phyloP scores from a whole-genome alignment of 441 rosid species.

The Biscutella laevigata region DNA sequence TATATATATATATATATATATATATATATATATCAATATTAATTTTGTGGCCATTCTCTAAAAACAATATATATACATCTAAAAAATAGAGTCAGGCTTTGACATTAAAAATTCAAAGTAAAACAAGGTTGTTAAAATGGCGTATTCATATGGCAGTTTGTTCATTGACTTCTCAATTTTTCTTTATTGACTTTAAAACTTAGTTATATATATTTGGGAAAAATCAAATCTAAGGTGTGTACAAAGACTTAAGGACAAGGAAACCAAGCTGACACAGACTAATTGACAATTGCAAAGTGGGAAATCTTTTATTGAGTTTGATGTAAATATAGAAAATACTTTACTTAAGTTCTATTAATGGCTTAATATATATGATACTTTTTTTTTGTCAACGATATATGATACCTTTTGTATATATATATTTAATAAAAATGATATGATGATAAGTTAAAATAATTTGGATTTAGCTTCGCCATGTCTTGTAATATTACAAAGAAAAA shows the following conservation, averaged over 20 bases:
- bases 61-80: no score
- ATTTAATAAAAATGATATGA: no score
- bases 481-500: no score
- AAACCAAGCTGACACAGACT: constrained; percentile 22
- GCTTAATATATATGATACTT: no score
- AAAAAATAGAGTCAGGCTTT: constrained; percentile 1
- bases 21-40: no score
- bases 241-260: constrained; percentile 26
- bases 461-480: no score
- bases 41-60: no score
- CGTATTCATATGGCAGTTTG: constrained; percentile 25
- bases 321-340: neutral
- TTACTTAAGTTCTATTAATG: neutral
- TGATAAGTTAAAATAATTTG: no score
- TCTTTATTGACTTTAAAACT: constrained; percentile 18
- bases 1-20: no score
- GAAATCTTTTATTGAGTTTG: constrained; percentile 6
- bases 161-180: constrained; percentile 25
- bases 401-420: no score
- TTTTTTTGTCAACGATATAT: no score
- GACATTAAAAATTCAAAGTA: constrained; percentile 17
- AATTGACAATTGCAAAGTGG: constrained; percentile 14
- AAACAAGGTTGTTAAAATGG: constrained; percentile 17
- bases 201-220: neutral
- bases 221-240: constrained; percentile 25